Percentiles rank a stretch among this genome's conserved stretches.
phyloP scores from a whole-genome alignment of 164 flowering plant genomes.

The Santalum album region DNA sequence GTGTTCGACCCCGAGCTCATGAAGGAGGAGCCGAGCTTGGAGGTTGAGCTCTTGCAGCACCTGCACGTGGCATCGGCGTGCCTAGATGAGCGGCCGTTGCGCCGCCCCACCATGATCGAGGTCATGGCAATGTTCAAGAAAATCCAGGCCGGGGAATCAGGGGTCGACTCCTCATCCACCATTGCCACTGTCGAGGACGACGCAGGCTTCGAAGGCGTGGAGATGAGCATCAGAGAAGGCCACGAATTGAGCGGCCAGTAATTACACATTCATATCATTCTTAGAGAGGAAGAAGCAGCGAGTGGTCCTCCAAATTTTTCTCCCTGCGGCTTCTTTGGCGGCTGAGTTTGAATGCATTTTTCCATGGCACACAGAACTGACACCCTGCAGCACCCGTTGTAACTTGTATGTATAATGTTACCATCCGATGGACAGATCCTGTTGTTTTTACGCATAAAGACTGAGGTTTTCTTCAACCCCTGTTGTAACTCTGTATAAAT shows the following conservation, averaged over 20 bases:
- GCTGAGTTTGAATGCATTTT: too few species aligned
- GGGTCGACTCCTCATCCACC: constrained; percentile 43
- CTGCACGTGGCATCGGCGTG: constrained; percentile 79
- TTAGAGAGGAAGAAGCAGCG: too few species aligned
- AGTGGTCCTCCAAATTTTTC: too few species aligned
- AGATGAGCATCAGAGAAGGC: constrained; percentile 71
- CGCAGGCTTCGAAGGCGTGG: constrained; percentile 41
- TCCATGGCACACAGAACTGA: too few species aligned
- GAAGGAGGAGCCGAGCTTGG: constrained; percentile 62
- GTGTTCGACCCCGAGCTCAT: constrained; percentile 74
- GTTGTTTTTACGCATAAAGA: too few species aligned
- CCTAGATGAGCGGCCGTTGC: constrained; percentile 71
- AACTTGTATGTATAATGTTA: too few species aligned
- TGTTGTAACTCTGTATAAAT: too few species aligned
- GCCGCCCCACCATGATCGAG: constrained; percentile 86
- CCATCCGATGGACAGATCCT: too few species aligned
- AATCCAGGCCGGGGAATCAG: constrained; percentile 65
- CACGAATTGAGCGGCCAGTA: constrained; percentile 38
- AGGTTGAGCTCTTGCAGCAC: constrained; percentile 81
- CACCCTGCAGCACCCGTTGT: too few species aligned
- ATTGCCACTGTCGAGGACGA: constrained; percentile 42
- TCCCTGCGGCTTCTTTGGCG: too few species aligned
- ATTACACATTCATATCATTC: constrained; percentile 17
- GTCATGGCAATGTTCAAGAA: constrained; percentile 96
- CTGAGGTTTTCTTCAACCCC: too few species aligned